phyloP scores from a whole-genome alignment of 2,329 filamentous ascomycete species.

The Chaetomium strumarium region DNA sequence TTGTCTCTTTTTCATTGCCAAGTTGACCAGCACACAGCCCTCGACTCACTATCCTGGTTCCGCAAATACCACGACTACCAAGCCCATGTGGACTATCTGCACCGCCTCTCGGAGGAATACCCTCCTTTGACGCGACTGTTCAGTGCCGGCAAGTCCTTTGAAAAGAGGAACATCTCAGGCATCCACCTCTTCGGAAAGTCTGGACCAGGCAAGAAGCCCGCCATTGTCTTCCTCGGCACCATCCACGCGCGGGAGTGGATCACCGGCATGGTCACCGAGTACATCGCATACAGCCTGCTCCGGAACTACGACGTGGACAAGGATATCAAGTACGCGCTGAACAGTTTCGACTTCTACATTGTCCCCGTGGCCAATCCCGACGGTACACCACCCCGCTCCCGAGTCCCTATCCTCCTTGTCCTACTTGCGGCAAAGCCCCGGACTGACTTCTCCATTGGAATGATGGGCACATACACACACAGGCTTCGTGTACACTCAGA shows the following conservation, averaged over 20 bases:
- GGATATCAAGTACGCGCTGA: slow-evolving; percentile 41
- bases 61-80: slow-evolving; percentile 47
- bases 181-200: slow-evolving; percentile 48
- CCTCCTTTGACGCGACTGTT: slow-evolving; percentile 44
- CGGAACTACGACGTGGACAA: slow-evolving; percentile 37
- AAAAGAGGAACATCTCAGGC: slow-evolving; percentile 54
- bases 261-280: slow-evolving; percentile 49
- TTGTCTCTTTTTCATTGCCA: background rate
- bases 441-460: too few relatives aligned
- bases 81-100: slow-evolving; percentile 36
- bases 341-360: slow-evolving; percentile 62
- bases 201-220: slow-evolving; percentile 42
- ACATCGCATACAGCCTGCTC: slow-evolving; percentile 45
- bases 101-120: slow-evolving; percentile 37
- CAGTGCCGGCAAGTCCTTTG: slow-evolving; percentile 40
- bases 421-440: too few relatives aligned
- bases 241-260: slow-evolving; percentile 59
- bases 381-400: slow-evolving; percentile 34
- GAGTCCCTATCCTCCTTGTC: too few relatives aligned
- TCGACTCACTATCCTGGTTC: slow-evolving; percentile 31
- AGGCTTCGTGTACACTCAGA: slow-evolving; percentile 56
- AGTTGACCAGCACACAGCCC: background rate
- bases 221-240: slow-evolving; percentile 51
- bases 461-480: too few relatives aligned
- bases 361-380: slow-evolving; percentile 59